Percentiles rank a stretch among this genome's conserved stretches.
Conservation (phyloP, 2,329 filamentous ascomycete genomes). For the Zarea fungicola region DNA sequence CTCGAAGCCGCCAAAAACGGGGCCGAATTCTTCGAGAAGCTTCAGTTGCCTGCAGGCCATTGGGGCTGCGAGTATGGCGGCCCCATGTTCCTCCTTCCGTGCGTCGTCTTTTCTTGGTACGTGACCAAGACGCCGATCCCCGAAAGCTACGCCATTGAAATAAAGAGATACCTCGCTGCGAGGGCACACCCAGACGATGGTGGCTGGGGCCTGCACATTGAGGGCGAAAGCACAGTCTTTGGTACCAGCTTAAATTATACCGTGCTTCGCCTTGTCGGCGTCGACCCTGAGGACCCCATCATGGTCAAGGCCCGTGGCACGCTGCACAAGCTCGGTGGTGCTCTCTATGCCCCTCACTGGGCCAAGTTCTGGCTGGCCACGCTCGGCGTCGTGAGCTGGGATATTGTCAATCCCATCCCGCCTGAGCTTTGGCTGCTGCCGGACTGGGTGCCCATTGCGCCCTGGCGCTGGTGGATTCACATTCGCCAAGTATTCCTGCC, state of each 20-base stretch:
- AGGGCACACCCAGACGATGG: slow-evolving; percentile 81
- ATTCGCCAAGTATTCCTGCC: slow-evolving; percentile 94
- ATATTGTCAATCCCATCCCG: slow-evolving; percentile 89
- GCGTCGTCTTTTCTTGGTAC: slow-evolving; percentile 80
- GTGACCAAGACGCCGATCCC: slow-evolving; percentile 84
- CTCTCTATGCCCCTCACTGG: slow-evolving; percentile 84
- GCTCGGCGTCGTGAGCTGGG: slow-evolving; percentile 79
- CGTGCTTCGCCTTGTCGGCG: slow-evolving; percentile 72
- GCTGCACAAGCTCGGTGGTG: slow-evolving; percentile 81
- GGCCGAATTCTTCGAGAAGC: slow-evolving; percentile 78
- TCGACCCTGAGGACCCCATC: slow-evolving; percentile 73
- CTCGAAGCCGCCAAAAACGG: slow-evolving; percentile 77
- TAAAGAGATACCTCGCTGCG: slow-evolving; percentile 86
- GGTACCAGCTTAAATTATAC: slow-evolving; percentile 88
- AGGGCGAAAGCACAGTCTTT: slow-evolving; percentile 87
- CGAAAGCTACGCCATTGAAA: slow-evolving; percentile 73
- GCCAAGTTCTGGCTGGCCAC: slow-evolving; percentile 92
- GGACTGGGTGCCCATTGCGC: slow-evolving; percentile 83
- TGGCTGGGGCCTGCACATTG: slow-evolving; percentile 96
- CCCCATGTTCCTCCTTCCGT: slow-evolving; percentile 90
- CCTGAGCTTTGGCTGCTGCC: slow-evolving; percentile 91
- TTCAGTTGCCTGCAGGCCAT: slow-evolving; percentile 83
- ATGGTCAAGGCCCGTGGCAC: slow-evolving; percentile 81
- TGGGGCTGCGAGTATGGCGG: slow-evolving; percentile 98
- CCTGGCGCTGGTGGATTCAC: slow-evolving; percentile 97